Conservation (phyloP, 805 yeast genomes). For the Schizosaccharomyces japonicus region DNA sequence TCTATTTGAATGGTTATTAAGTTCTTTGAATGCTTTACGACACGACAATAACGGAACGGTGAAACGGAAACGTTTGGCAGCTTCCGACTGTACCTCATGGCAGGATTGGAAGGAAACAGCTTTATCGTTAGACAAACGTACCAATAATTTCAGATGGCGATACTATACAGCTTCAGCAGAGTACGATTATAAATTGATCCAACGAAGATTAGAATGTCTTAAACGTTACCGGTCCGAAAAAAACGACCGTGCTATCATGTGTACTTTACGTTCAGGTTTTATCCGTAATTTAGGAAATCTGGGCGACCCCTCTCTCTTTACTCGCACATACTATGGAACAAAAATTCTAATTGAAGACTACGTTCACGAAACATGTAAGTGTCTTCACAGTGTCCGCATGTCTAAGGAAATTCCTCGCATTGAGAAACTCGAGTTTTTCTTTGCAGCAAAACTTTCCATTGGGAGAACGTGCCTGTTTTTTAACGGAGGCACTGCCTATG, state of each 20-base stretch:
- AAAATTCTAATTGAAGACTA: slow-evolving; percentile 65
- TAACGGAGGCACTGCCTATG: slow-evolving; percentile 90
- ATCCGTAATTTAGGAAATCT: slow-evolving; percentile 66
- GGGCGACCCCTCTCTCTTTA: slow-evolving; percentile 59
- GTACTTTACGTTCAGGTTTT: slow-evolving; percentile 65
- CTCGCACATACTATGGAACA: slow-evolving; percentile 67
- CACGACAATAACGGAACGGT: background rate
- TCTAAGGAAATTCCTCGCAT: slow-evolving; percentile 13
- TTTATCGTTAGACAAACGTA: background rate
- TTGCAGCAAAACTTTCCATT: slow-evolving; percentile 71
- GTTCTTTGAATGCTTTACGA: too few relatives aligned
- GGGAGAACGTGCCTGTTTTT: slow-evolving; percentile 85
- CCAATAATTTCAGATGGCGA: slow-evolving; percentile 59
- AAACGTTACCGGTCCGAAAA: slow-evolving; percentile 30
- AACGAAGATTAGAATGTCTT: slow-evolving; percentile 30
- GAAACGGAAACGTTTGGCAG: background rate
- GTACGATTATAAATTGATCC: slow-evolving; percentile 48
- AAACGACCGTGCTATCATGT: slow-evolving; percentile 40
- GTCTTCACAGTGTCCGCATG: slow-evolving; percentile 13
- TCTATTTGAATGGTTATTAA: slow-evolving; percentile 1
- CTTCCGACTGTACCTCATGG: background rate
- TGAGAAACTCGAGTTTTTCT: slow-evolving; percentile 50
- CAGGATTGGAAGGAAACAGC: background rate
- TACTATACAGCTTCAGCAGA: slow-evolving; percentile 28
- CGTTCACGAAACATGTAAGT: slow-evolving; percentile 47